Evolutionary conservation across 441 rosid species (phyloP).

Genomic region (Arabidopsis hybrid): DNA sequence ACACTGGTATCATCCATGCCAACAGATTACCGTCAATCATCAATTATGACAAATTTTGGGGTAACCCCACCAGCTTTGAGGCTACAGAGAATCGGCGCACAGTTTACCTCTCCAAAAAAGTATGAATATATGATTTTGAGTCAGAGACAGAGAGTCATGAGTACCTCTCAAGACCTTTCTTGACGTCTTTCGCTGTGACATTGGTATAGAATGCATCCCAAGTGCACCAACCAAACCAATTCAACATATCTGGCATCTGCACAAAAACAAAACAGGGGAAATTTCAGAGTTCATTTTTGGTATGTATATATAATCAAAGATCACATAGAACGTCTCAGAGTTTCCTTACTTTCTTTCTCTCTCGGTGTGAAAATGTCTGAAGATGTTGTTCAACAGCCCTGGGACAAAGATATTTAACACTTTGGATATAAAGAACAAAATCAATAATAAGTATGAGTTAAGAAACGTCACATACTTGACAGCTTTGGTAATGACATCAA

Average conservation of each 20-base stretch:
- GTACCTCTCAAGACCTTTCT: slow-evolving; percentile 77
- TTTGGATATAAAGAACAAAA: neutral
- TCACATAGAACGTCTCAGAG: neutral
- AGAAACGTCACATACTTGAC: slow-evolving; percentile 52
- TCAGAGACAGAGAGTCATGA: neutral
- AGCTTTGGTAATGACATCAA: slow-evolving; percentile 65
- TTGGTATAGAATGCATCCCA: slow-evolving; percentile 81
- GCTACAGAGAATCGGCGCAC: slow-evolving; percentile 50
- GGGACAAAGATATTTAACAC: slow-evolving; percentile 13
- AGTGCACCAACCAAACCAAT: slow-evolving; percentile 95
- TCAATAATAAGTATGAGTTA: neutral
- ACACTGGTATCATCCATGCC: slow-evolving; percentile 60
- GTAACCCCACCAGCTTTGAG: slow-evolving; percentile 64
- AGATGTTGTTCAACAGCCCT: slow-evolving; percentile 68
- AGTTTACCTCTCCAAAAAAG: too few relatives aligned
- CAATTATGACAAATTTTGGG: slow-evolving; percentile 69
- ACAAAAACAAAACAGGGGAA: slow-evolving; percentile 13
- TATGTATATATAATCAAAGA: neutral
- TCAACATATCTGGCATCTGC: slow-evolving; percentile 68
- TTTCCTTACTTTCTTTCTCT: slow-evolving; percentile 57
- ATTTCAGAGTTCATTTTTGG: neutral
- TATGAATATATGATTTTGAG: too few relatives aligned
- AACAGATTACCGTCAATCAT: slow-evolving; percentile 83
- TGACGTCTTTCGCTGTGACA: slow-evolving; percentile 66
- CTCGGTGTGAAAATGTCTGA: slow-evolving; percentile 67